Base-by-base conservation (phyloP, 768 basidiomycete genomes). In the Amanita fuliginea region DNA sequence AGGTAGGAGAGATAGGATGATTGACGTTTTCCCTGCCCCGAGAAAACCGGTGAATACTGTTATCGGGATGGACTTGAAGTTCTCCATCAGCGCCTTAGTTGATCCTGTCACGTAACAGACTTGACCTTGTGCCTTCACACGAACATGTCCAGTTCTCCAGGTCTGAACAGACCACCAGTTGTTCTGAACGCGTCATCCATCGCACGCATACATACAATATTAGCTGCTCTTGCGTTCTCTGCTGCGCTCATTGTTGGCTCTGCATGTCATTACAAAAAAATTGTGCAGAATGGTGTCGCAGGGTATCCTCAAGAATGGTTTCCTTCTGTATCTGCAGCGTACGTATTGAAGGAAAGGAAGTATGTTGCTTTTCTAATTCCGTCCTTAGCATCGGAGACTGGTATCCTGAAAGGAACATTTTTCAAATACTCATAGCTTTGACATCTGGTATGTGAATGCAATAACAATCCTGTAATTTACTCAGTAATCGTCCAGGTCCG, bases 11-110 rank as follows among this genome's bases (percentile, higher is more conserved):
- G 86, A 84, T 14, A 95, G 77, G 54, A 96, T 94, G 22, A 86
- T 71, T 2, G 80, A 80, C 0, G 84, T 87, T 64, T 87, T 87
- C 37, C 86, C 86, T 14, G 84, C 84, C 2, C 86, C 87, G 3
- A 92, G 77, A 61, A 91, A 95, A 13, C 93, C 93, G n/a, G 93
- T 97, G 66, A 95, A 91, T 51, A 94, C 87, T 1, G 94, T 94
- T 55, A 96, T 83, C 10, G 91, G 90, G 56, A 92, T 93, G 28
- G 70, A 53, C 19, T 59, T 50, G 18, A 18, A 16, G n/a, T 16
- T 13, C 1, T 37, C 36, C 18, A 37, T n/a, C n/a, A n/a, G n/a
- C n/a, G n/a, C n/a, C n/a, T n/a, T n/a, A n/a, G n/a, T 3, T 16
- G 36, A 16, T 37, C n/a, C n/a, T 13, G 24, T 47, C n/a, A 47